Conservation (phyloP, 78 protist species). For the Dictyostelium firmibasis region DNA sequence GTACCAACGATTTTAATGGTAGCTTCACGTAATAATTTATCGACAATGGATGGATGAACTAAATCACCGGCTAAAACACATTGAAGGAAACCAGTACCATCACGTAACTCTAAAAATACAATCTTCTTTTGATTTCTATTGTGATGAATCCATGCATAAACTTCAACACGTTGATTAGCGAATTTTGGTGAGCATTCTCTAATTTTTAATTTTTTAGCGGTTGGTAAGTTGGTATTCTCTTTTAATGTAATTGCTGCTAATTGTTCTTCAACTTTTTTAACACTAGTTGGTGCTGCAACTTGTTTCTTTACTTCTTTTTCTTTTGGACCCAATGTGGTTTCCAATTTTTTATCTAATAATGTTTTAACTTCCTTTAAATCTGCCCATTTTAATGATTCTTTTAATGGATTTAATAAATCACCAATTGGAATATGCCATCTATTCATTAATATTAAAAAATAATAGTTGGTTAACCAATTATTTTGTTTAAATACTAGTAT, state of each 20-base stretch:
- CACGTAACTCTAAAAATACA: slow-evolving; percentile 93
- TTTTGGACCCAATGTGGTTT: slow-evolving; percentile 50
- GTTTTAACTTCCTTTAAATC: slow-evolving; percentile 58
- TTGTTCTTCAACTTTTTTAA: not conserved
- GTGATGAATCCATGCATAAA: slow-evolving; percentile 94
- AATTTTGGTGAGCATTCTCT: slow-evolving; percentile 53
- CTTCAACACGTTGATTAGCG: slow-evolving; percentile 80
- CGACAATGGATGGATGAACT: slow-evolving; percentile 45
- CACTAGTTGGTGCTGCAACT: not conserved
- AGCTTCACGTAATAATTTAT: slow-evolving; percentile 78
- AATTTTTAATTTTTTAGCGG: slow-evolving; percentile 69
- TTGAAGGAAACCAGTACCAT: slow-evolving; percentile 96
- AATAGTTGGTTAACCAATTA: not conserved
- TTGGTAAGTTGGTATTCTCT: slow-evolving; percentile 50
- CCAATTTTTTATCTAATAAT: slow-evolving; percentile 23
- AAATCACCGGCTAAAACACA: slow-evolving; percentile 28
- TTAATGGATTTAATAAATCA: slow-evolving; percentile 69
- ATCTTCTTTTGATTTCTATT: slow-evolving; percentile 85
- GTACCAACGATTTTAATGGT: slow-evolving; percentile 83
- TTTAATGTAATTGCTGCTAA: slow-evolving; percentile 29
- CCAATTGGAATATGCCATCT: slow-evolving; percentile 77
- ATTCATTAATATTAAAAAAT: not conserved
- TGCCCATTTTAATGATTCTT: slow-evolving; percentile 76
- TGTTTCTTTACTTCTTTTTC: slow-evolving; percentile 20
- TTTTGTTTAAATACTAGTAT: too few relatives aligned